Conservation (phyloP, 352 stramenopile species). For the Globisporangium perplexum region DNA sequence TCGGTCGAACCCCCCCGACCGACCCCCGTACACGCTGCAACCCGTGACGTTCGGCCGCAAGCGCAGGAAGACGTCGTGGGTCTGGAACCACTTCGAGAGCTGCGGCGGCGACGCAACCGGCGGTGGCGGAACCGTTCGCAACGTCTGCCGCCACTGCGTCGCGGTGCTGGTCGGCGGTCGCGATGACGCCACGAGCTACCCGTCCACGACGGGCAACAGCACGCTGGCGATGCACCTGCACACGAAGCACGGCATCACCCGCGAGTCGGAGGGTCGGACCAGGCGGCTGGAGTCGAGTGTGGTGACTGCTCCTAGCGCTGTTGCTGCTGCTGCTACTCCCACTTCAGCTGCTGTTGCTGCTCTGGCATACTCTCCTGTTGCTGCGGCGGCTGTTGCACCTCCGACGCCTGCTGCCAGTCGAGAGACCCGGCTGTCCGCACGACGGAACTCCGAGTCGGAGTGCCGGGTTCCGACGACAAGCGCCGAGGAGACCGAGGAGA, state of each 20-base stretch:
- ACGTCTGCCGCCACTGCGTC: background rate
- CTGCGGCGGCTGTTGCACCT: no score
- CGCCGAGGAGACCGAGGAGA: no score
- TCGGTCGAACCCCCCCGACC: no score
- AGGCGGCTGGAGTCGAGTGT: background rate
- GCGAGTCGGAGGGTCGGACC: background rate
- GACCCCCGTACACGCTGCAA: constrained; percentile 1
- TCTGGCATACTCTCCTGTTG: no score
- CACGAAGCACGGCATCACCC: constrained; percentile 9
- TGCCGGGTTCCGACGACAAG: no score
- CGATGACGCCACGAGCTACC: constrained; percentile 7
- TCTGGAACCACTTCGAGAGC: constrained; percentile 10
- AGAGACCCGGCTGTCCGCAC: background rate
- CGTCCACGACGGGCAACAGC: constrained; percentile 4
- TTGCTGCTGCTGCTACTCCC: no score
- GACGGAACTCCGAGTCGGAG: background rate
- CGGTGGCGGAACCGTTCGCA: background rate
- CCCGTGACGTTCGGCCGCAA: constrained; percentile 7
- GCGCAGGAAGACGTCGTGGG: constrained; percentile 14
- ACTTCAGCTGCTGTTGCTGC: background rate
- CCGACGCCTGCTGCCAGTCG: no score
- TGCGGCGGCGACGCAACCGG: no score
- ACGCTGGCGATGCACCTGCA: constrained; percentile 11
- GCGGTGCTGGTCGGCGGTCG: background rate
- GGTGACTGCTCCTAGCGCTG: background rate